phyloP scores from a whole-genome alignment of 2,329 filamentous ascomycete genomes.

The Ophiocordyceps polyrhachis-furcata region DNA sequence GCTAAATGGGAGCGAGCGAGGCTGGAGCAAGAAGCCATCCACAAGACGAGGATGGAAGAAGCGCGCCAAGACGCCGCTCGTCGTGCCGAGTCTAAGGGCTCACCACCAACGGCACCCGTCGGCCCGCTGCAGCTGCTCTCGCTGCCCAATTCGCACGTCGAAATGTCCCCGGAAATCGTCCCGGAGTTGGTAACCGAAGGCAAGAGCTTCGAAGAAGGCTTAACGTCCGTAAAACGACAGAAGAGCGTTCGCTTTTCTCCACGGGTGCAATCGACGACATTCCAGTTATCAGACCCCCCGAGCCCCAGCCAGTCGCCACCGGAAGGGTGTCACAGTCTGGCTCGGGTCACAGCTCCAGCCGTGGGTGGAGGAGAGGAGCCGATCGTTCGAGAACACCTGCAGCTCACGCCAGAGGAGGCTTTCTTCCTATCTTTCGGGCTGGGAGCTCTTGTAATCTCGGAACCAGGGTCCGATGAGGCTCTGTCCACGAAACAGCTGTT shows the following conservation, averaged over 20 bases:
- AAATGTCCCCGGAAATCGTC: not conserved
- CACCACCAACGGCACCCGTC: not conserved
- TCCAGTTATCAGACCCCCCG: conserved; percentile 31
- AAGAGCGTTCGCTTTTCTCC: conserved; percentile 58
- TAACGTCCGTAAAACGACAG: conserved; percentile 17
- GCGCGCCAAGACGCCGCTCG: conserved; percentile 12
- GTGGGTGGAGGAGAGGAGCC: conserved; percentile 7
- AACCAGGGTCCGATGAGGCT: conserved; percentile 23
- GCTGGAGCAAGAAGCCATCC: conserved; percentile 67
- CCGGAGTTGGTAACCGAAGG: not conserved
- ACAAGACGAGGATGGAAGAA: conserved; percentile 40
- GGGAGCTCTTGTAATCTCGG: conserved; percentile 48
- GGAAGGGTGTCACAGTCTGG: not conserved
- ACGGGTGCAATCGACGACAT: conserved; percentile 45
- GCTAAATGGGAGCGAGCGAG: conserved; percentile 88
- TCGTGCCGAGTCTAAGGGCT: conserved; percentile 1
- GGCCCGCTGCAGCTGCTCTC: not conserved
- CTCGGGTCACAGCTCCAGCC: not conserved
- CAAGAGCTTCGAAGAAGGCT: conserved; percentile 4
- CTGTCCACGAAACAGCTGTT: conserved; percentile 42
- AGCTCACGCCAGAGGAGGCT: conserved; percentile 74
- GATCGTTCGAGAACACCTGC: conserved; percentile 60
- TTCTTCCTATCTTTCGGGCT: conserved; percentile 78
- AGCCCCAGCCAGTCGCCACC: conserved; percentile 19
- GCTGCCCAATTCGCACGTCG: conserved; percentile 2